Evolutionary conservation across 768 basidiomycete species (phyloP).

Genomic region (Boletus bicolor): DNA sequence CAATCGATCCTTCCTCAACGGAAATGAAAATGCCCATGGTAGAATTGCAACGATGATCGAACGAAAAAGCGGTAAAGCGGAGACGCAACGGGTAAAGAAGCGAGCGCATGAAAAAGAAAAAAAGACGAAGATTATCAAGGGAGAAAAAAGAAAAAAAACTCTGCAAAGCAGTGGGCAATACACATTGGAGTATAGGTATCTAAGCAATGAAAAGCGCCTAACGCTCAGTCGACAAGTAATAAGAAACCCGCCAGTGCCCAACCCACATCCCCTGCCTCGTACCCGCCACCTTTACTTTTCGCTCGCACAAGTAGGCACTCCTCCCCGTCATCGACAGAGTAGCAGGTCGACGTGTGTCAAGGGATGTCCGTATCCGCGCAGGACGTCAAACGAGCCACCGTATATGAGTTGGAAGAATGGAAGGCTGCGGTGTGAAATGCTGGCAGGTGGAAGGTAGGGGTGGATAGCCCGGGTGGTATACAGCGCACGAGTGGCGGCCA

Average conservation of each 20-base stretch:
- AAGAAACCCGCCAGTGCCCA: slow-evolving; percentile 85
- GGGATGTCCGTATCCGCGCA: slow-evolving; percentile 79
- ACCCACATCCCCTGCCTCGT: slow-evolving; percentile 49
- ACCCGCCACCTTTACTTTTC: slow-evolving; percentile 22
- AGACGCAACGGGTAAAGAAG: too few relatives aligned
- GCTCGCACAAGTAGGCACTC: slow-evolving; percentile 76
- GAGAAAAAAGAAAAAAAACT: background rate
- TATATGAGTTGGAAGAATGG: slow-evolving; percentile 73
- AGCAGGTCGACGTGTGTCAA: slow-evolving; percentile 70
- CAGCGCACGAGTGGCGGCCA: slow-evolving; percentile 41
- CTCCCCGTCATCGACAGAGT: slow-evolving; percentile 70
- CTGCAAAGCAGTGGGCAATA: background rate
- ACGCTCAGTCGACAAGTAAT: slow-evolving; percentile 47
- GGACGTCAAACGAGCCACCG: slow-evolving; percentile 61
- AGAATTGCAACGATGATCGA: background rate
- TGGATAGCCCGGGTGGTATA: slow-evolving; percentile 71
- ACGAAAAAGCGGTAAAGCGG: background rate
- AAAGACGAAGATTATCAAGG: background rate
- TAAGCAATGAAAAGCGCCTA: background rate
- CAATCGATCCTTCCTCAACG: background rate
- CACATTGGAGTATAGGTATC: slow-evolving; percentile 12
- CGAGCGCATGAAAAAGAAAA: background rate
- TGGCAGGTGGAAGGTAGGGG: slow-evolving; percentile 59
- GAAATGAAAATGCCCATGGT: background rate
- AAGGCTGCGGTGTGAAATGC: slow-evolving; percentile 65